Base-by-base conservation (phyloP, 2,329 filamentous ascomycete species). In the Colletotrichum acutatum region DNA sequence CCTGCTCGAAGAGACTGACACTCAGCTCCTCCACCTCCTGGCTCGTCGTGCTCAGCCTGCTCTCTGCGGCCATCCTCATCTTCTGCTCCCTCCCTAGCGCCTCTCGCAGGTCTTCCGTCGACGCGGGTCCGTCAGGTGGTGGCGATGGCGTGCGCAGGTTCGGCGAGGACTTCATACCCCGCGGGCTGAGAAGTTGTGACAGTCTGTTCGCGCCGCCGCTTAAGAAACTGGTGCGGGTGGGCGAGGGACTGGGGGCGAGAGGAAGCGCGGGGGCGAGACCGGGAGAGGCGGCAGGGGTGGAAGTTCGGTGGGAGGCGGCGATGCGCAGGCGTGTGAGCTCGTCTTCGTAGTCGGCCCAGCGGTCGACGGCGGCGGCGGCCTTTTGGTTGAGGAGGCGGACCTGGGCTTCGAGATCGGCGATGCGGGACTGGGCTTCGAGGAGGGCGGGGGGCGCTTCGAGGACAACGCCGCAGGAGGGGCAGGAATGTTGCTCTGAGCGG, bases 331-430 rank as follows among this genome's bases (percentile, higher is more conserved):
- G 85, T 57, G 90, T 86, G 53, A 95, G 87, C 80, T 95, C 92
- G 82, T 95, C 93, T 83, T 96, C 94, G 86, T 95, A 95, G 84
- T 95, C 92, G 78, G 93, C 92, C 88, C 89, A 91, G 79, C 88
- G 89, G 81, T 91, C 88, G 74, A 90, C 87, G 80, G 86, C 86
- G 42, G 90, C 89, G 3, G 91, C 88, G 68, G 92, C 92, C 82
- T 94, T 94, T 76, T 93, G 87, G 80, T 91, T 94, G 71, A 95
- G 87, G 66, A 91, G 82, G 68, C 89, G 87, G 66, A 95, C 90
- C 78, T 95, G 93, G 46, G 89, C 87, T 81, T 95, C 90, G 57
- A 96, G 86, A 77, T 95, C 92, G 75, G 87, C 84, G 78, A 94
- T 92, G 78, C 90, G 87, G 74, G 87, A 84, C 79, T 91, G 89